Evolutionary conservation across 306 rosid species (phyloP), one percentile per base, ranked within the genome.

Genomic region (Betula pendula): DNA sequence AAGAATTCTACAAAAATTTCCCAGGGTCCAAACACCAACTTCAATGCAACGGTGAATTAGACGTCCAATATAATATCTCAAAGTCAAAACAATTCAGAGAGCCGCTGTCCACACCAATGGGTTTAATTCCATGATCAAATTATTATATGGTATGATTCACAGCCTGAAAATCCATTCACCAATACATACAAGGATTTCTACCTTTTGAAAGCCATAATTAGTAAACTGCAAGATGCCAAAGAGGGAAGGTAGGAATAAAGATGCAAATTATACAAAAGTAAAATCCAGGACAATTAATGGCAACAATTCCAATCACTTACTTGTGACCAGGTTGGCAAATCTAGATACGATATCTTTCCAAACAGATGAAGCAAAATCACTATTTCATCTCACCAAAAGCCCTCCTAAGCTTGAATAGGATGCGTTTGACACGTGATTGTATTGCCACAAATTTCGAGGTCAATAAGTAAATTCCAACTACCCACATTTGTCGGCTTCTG

Each of bases 201-300:
- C 15, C 11, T n/a, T 19, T 65, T 24, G 3, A 38, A 65, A 65
- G 70, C n/a, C 24, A 65, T 65, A 65, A 38, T 19, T 65, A 44
- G 70, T 31, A 19, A 65, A 65, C 47, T 35, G 25, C 70, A 65
- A 40, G 44, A 17, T 65, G 70, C 2, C 43, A 63, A 63, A 63
- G 70, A 63, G 45, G 70, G 70, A 63, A 63, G 17, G 70, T 13
- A 35, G 6, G 25, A 63, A 63, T 33, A 35, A 63, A 63, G 47
- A 35, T 8, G 70, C 70, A 19, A 33, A 17, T 19, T 29, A n/a
- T 19, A 17, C 11, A 35, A 31, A 63, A 11, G 22, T 35, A 11
- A 63, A 63, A 63, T 33, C 17, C 8, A 8, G 25, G 25, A 33
- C 70, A 63, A 63, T 63, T 33, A 33, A 63, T 63, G 70, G 70